These are phyloP conservation scores for Pyrenophora graminea DNA, from an alignment of 2,329 filamentous ascomycete genomes.

Conservation along the genomic window DNA sequence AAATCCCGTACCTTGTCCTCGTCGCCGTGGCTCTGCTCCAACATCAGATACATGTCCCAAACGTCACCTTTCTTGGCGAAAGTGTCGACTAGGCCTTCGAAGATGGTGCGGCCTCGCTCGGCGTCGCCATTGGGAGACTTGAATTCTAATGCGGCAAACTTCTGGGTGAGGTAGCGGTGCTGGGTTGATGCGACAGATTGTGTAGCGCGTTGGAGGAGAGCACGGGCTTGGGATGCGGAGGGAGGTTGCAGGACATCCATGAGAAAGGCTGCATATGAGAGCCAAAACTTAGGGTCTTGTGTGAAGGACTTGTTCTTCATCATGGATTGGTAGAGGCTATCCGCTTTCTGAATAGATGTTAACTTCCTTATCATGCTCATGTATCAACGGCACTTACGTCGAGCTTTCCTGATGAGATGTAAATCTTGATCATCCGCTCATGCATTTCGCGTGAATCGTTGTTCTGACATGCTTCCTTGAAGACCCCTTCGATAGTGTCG, in stretches of 20 bases:
- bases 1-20: conserved; percentile 70
- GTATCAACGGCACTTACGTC: conserved; percentile 61
- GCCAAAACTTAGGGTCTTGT: conserved; percentile 78
- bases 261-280: conserved; percentile 93
- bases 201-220: conserved; percentile 78
- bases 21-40: conserved; percentile 68
- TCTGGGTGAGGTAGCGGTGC: conserved; percentile 76
- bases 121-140: conserved; percentile 78
- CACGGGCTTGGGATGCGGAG: conserved; percentile 74
- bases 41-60: conserved; percentile 88
- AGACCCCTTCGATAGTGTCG: conserved; percentile 79
- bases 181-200: conserved; percentile 76
- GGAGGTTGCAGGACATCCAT: conserved; percentile 72
- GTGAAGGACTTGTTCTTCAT: conserved; percentile 83
- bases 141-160: conserved; percentile 93
- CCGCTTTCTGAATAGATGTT: conserved; percentile 69
- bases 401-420: conserved; percentile 86
- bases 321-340: conserved; percentile 82
- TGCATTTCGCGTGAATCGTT: conserved; percentile 91
- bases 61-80: conserved; percentile 90
- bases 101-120: conserved; percentile 92
- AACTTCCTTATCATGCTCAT: conserved; percentile 14
- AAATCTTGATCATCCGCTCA: conserved; percentile 88
- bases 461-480: conserved; percentile 90
- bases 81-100: conserved; percentile 80